Evolutionary conservation across 176 grass and related monocot genomes (phyloP), one percentile per base, ranked within the genome.

Genomic region (Bothriochloa decipiens): DNA sequence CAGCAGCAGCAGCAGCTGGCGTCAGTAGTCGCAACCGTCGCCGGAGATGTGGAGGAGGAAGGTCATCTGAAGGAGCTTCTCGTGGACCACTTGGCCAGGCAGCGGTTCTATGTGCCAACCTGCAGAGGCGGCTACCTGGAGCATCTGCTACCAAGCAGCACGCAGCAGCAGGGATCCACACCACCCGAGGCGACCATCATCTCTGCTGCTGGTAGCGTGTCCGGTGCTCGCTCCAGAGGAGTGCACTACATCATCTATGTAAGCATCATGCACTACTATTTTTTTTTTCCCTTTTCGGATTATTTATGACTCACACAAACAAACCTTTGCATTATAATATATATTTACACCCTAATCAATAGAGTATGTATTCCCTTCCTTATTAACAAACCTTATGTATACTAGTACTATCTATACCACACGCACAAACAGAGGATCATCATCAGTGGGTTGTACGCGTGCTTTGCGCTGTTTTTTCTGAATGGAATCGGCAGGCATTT

Each of bases 231-330:
- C 68, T 70, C 71, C 43, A 92, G 70, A 27, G 91, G 77, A 65
- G 68, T 92, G 0, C 79, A 74, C 36, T 95, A 95, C 84, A 90
- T 98, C 83, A 45, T 92, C 80, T 62, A 82, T 57, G 96, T 98
- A 91, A 27, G 93, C 20, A 11, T 39, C 52, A 55, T 2, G 7
- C 18, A 55, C 52, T 55, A 52, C 16, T 50, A 46, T 32, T 46
- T 14, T 46, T 14, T 46, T 46, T 46, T 65, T 15, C 6, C 7
- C 40, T 42, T 29, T 64, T 15, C 26, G 5, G 17, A 20, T 18
- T 20, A 20, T 17, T 1, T 20, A 20, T 43, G 29, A 11, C 3
- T 14, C 45, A 14, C 45, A 46, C 45, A 46, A 14, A 36, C 7
- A 40, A 32, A 32, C 29, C 29, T 40, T 40, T 40, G 0, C 39